Percentiles rank a stretch among this genome's conserved stretches.
Evolutionary conservation across 179 eudicot species (phyloP).

Genomic region (Corrigiola litoralis): DNA sequence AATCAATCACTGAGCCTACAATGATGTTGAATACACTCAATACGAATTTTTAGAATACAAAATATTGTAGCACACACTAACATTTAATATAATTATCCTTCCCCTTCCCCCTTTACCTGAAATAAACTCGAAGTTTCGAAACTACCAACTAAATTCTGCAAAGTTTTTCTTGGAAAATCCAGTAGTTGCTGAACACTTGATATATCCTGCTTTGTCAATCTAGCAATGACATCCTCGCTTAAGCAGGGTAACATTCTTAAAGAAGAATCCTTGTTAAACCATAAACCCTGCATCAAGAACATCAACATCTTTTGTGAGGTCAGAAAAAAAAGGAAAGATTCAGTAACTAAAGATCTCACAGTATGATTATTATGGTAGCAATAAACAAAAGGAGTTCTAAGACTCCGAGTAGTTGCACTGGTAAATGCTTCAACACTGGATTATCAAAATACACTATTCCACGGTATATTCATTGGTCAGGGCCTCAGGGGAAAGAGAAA

Average conservation of each 20-base stretch:
- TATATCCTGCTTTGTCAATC: slow-evolving; percentile 46
- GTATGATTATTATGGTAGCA: not conserved
- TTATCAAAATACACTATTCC: not conserved
- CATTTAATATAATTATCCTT: not conserved
- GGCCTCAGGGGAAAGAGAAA: too few species aligned
- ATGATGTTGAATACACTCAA: too few species aligned
- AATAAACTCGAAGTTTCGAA: slow-evolving; percentile 47
- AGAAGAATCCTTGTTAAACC: slow-evolving; percentile 67
- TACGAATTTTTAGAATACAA: too few species aligned
- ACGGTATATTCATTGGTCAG: not conserved
- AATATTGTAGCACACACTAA: not conserved
- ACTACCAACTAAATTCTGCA: slow-evolving; percentile 52
- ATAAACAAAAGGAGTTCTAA: not conserved
- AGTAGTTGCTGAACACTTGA: slow-evolving; percentile 63
- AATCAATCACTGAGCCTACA: too few species aligned
- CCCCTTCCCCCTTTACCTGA: slow-evolving; percentile 42
- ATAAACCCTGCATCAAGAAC: slow-evolving; percentile 57
- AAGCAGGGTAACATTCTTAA: slow-evolving; percentile 86
- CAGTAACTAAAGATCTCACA: not conserved
- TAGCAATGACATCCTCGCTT: slow-evolving; percentile 54
- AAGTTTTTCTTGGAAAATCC: slow-evolving; percentile 45
- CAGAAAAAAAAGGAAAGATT: not conserved
- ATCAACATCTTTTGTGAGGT: not conserved
- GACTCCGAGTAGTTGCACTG: not conserved
- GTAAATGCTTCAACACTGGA: not conserved